A percentile compares a stretch with the other conserved stretches of the same genome.
These are phyloP conservation scores for Phytophthora chlamydospora DNA, from an alignment of 352 stramenopile species.

Conservation along the genomic window DNA sequence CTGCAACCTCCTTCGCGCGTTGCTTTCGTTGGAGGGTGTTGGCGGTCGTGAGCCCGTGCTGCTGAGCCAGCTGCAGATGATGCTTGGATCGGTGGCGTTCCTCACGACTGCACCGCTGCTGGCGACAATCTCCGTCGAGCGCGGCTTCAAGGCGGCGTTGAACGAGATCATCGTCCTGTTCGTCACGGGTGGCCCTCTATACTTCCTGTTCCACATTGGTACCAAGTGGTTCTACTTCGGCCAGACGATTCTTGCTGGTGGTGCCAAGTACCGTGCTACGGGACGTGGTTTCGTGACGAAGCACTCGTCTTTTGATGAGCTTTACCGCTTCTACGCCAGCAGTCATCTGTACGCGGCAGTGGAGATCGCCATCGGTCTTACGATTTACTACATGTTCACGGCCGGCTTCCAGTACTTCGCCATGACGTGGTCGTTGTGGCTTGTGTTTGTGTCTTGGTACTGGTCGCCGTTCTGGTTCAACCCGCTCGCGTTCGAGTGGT, in stretches of 20 bases:
- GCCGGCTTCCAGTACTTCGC: slow-evolving; percentile 95
- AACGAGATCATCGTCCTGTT: slow-evolving; percentile 96
- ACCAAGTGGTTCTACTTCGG: slow-evolving; percentile 99
- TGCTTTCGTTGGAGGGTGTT: slow-evolving; percentile 93
- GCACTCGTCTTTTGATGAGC: slow-evolving; percentile 97
- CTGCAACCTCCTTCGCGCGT: slow-evolving; percentile 93
- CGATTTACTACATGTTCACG: slow-evolving; percentile 95
- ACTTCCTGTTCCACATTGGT: slow-evolving; percentile 99
- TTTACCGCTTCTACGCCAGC: slow-evolving; percentile 98
- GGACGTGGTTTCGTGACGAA: slow-evolving; percentile 99
- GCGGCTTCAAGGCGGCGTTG: slow-evolving; percentile 95
- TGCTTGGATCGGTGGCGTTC: slow-evolving; percentile 96
- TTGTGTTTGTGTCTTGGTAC: slow-evolving; percentile 85
- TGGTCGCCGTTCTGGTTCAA: slow-evolving; percentile 99
- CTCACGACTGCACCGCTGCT: slow-evolving; percentile 97
- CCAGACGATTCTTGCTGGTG: slow-evolving; percentile 98
- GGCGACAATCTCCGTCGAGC: slow-evolving; percentile 97
- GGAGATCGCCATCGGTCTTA: slow-evolving; percentile 90
- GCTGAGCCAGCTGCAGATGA: slow-evolving; percentile 95
- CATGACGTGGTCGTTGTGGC: slow-evolving; percentile 98
- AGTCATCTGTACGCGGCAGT: slow-evolving; percentile 98
- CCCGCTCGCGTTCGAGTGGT: slow-evolving; percentile 97
- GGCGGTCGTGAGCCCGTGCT: slow-evolving; percentile 93
- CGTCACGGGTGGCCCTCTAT: slow-evolving; percentile 96
- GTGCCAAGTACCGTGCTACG: slow-evolving; percentile 98